Base-by-base conservation (phyloP, 768 basidiomycete genomes). In the Boletus insuetus region DNA sequence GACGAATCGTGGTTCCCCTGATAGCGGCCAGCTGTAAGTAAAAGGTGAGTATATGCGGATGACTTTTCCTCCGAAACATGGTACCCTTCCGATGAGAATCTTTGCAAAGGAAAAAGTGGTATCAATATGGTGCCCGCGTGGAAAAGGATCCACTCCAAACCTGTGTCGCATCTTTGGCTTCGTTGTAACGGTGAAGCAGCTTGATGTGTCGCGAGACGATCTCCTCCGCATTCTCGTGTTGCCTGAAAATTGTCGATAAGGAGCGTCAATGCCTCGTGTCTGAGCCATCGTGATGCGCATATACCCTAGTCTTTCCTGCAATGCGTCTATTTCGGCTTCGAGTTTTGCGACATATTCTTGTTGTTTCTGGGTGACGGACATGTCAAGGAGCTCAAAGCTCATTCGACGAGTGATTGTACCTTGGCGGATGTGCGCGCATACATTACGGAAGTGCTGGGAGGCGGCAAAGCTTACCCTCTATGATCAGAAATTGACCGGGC, bases 141-240 rank as follows among this genome's bases (percentile, higher is more conserved):
- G 42, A 6, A 42, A 45, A 37, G 16, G 0, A 29, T 46, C 50
- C 16, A 53, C 34, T 32, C 46, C 47, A 20, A 35, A 83, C 89
- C 83, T 91, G 90, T 0, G 87, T 78, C 5, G 89, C 90, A 66
- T 92, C 90, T 65, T 91, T 91, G 10, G 87, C 81, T 67, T 91
- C 90, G 56, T 91, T 91, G 58, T 91, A 92, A 37, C 73, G 75
- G 67, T 91, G 90, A 35, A 91, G 73, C 4, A 89, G 74, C 59
- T 80, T 80, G 68, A 91, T 91, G 61, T 91, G 87, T 14, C 75
- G 72, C 56, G 84, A 82, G 22, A 87, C 82, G 9, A 87, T 81
- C 46, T 71, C 72, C 41, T 84, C 81, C 0, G 85, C 79, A 48
- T 84, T 79, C 54, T 77, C 76, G 42, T 68, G 52, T 50, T 67